These are phyloP conservation scores for Kregervanrija pseudodelftensis DNA, from an alignment of 805 yeast genomes.

Conservation along the genomic window DNA sequence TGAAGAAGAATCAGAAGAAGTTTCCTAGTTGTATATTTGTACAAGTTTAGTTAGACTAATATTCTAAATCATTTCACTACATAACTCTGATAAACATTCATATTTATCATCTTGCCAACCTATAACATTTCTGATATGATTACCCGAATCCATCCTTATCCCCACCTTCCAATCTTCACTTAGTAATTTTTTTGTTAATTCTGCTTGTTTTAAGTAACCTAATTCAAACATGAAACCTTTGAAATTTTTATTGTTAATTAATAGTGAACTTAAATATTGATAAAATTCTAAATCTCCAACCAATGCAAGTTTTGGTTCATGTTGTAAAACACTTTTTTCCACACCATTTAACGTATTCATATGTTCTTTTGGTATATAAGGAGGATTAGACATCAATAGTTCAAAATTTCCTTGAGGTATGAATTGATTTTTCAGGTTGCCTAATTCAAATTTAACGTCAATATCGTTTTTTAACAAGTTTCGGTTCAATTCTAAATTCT, in stretches of 20 bases:
- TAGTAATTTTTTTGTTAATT: constrained; percentile 10
- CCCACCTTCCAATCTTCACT: constrained; percentile 36
- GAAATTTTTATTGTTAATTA: constrained; percentile 37
- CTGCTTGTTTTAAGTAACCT: constrained; percentile 56
- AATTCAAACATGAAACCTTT: constrained; percentile 69
- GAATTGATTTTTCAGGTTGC: constrained; percentile 15
- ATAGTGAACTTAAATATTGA: constrained; percentile 35
- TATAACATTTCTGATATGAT: constrained; percentile 50
- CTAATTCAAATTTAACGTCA: constrained; percentile 13
- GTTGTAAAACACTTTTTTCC: constrained; percentile 55
- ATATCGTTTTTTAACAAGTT: not conserved
- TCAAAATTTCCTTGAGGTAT: constrained; percentile 27
- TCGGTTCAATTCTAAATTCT: constrained; percentile 30
- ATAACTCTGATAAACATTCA: constrained; percentile 6
- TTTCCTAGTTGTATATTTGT: not conserved
- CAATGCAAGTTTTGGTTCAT: constrained; percentile 78
- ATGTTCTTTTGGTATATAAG: constrained; percentile 58
- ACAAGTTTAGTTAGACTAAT: not conserved
- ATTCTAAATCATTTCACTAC: not conserved
- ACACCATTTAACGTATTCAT: constrained; percentile 36
- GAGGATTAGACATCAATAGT: constrained; percentile 81
- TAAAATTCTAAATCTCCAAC: constrained; percentile 74
- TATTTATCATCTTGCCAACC: constrained; percentile 41
- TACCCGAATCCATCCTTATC: constrained; percentile 41
- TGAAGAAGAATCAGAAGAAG: constrained; percentile 7